Evolutionary conservation across 139 green algal genomes (phyloP).

Genomic region (Trebouxia sp.): DNA sequence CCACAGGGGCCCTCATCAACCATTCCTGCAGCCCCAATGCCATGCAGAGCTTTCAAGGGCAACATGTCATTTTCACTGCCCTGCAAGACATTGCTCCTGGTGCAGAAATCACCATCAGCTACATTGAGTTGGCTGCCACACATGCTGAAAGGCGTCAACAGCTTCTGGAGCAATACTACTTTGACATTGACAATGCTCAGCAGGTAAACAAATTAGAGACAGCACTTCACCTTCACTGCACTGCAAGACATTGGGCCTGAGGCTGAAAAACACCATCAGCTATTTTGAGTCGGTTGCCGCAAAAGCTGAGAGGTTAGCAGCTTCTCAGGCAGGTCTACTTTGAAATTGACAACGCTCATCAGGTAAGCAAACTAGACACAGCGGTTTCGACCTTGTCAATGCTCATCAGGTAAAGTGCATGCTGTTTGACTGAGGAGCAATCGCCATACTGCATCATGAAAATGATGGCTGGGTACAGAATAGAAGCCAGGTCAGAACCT

Average conservation of each 20-base stretch:
- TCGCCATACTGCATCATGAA: no score
- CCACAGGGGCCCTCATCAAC: conserved; percentile 70
- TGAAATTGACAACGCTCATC: conserved; percentile 48
- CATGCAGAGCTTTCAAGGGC: conserved; percentile 63
- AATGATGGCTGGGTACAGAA: no score
- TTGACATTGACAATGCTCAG: conserved; percentile 55
- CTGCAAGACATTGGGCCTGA: conserved; percentile 26
- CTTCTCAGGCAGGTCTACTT: conserved; percentile 71
- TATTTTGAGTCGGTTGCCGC: conserved; percentile 77
- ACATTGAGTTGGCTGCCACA: conserved; percentile 73
- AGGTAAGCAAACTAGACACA: conserved; percentile 3
- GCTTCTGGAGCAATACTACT: conserved; percentile 66
- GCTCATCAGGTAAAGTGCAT: background rate
- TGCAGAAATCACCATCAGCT: conserved; percentile 74
- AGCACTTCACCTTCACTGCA: conserved; percentile 65
- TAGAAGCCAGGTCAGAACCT: no score
- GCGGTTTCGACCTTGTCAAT: conserved; percentile 63
- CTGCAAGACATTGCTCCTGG: conserved; percentile 29
- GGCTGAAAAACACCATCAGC: conserved; percentile 70
- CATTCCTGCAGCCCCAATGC: conserved; percentile 70
- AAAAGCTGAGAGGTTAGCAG: conserved; percentile 54
- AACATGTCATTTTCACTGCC: conserved; percentile 65
- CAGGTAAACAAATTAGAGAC: conserved; percentile 4
- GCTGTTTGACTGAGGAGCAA: no score
- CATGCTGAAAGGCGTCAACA: conserved; percentile 55